phyloP scores from a whole-genome alignment of 2,329 filamentous ascomycete genomes.

The Byssothecium circinans region DNA sequence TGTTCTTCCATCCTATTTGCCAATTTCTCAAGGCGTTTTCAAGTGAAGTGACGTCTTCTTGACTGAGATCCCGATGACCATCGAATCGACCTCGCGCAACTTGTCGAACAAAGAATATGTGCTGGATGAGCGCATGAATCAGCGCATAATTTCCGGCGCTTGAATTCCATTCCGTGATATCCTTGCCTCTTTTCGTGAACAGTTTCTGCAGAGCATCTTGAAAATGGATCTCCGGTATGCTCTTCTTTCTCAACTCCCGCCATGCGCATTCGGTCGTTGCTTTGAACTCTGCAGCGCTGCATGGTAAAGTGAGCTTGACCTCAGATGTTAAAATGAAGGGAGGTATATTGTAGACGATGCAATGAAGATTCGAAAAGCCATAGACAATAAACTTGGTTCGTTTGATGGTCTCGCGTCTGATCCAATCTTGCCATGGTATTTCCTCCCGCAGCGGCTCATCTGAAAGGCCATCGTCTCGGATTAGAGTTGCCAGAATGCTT shows the following conservation, averaged over 20 bases:
- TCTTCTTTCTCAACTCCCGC: constrained; percentile 41
- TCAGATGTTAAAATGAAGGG: constrained; percentile 60
- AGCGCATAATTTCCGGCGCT: constrained; percentile 66
- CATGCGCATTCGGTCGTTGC: constrained; percentile 55
- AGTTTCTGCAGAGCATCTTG: constrained; percentile 38
- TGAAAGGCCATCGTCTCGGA: constrained; percentile 56
- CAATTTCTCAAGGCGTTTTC: constrained; percentile 49
- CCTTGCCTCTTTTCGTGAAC: constrained; percentile 35
- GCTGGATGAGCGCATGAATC: constrained; percentile 71
- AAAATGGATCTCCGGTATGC: constrained; percentile 29
- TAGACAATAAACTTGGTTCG: constrained; percentile 61
- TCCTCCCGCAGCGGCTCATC: constrained; percentile 60
- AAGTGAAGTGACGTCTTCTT: constrained; percentile 46
- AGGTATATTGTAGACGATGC: constrained; percentile 64
- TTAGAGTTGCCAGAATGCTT: constrained; percentile 58
- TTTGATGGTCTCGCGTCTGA: constrained; percentile 55
- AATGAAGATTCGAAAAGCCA: constrained; percentile 62
- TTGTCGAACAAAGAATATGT: constrained; percentile 70
- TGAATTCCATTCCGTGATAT: constrained; percentile 36
- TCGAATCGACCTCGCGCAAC: constrained; percentile 38
- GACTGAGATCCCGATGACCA: constrained; percentile 32
- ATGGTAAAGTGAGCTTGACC: constrained; percentile 57
- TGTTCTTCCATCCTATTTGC: constrained; percentile 45
- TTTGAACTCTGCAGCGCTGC: constrained; percentile 58
- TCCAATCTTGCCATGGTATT: constrained; percentile 58